Percentiles rank a stretch among this genome's conserved stretches.
Evolutionary conservation across 345 rosid genomes (phyloP).

Genomic region (Heritiera littoralis): DNA sequence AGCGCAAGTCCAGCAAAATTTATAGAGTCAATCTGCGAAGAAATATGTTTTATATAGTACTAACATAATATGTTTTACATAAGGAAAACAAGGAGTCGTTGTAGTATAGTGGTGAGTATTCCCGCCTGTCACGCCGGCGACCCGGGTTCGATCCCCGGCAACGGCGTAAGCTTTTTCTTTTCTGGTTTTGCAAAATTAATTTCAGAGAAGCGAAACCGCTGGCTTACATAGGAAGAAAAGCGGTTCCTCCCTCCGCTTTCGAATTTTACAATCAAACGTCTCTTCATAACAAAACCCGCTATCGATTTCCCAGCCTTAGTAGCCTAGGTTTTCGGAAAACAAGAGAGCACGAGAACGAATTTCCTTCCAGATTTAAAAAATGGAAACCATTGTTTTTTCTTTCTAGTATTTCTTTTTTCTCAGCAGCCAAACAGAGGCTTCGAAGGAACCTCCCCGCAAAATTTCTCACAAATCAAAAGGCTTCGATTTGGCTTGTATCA

Average conservation of each 20-base stretch:
- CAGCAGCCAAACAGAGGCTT: constrained; percentile 6
- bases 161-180: constrained; percentile 40
- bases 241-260: too few species aligned
- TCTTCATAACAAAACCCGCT: not conserved
- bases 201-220: not conserved
- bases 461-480: not conserved
- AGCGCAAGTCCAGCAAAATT: too few species aligned
- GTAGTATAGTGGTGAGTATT: constrained; percentile 92
- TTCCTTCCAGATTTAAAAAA: not conserved
- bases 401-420: not conserved
- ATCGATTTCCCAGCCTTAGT: not conserved
- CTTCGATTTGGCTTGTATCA: too few species aligned
- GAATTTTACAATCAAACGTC: too few species aligned
- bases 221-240: too few species aligned
- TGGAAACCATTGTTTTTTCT: not conserved
- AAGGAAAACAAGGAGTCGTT: constrained; percentile 50
- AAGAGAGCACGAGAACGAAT: not conserved
- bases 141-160: constrained; percentile 98
- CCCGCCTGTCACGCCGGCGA: constrained; percentile 94
- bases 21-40: too few species aligned
- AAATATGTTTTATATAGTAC: too few species aligned
- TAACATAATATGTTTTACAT: too few species aligned
- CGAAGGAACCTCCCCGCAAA: not conserved
- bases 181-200: too few species aligned
- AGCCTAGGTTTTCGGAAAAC: not conserved